A percentile compares a stretch with the other conserved stretches of the same genome.
Evolutionary conservation across 495 filamentous ascomycete genomes (phyloP).

Genomic region (Trichocladium antarcticum): DNA sequence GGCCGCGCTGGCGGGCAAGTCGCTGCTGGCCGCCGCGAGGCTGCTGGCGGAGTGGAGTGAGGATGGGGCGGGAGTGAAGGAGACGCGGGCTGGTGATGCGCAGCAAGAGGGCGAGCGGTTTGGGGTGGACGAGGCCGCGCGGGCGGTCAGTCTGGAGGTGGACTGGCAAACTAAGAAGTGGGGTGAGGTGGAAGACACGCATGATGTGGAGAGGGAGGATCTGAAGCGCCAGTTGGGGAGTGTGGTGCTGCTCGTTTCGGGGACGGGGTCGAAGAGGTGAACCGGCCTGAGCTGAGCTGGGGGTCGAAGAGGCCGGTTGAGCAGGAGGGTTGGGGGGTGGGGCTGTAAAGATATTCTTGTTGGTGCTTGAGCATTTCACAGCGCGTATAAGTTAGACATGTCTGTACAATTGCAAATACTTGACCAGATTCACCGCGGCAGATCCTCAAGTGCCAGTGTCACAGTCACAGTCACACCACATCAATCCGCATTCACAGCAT

Average conservation of each 20-base stretch:
- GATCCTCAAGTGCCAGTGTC: no score
- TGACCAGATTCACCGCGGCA: no score
- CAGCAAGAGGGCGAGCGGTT: constrained; percentile 30
- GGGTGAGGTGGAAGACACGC: constrained; percentile 97
- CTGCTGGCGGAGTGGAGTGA: constrained; percentile 83
- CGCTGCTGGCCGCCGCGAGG: constrained; percentile 63
- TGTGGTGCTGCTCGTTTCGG: constrained; percentile 65
- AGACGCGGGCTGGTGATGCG: neutral
- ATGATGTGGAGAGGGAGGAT: constrained; percentile 94
- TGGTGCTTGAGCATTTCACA: no score
- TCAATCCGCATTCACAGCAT: no score
- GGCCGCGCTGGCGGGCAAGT: constrained; percentile 74
- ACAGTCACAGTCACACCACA: no score
- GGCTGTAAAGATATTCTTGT: no score
- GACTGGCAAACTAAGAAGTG: constrained; percentile 81
- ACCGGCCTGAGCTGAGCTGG: no score
- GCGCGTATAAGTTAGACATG: no score
- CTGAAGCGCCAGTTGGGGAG: constrained; percentile 78
- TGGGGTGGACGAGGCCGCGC: constrained; percentile 61
- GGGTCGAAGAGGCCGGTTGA: no score
- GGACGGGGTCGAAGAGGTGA: constrained; percentile 24
- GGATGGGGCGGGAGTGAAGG: constrained; percentile 28
- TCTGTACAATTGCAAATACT: no score
- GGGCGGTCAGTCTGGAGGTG: constrained; percentile 72
- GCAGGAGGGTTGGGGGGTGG: no score